Conservation (phyloP, 2,329 filamentous ascomycete genomes). For the Biscogniauxia sp. region DNA sequence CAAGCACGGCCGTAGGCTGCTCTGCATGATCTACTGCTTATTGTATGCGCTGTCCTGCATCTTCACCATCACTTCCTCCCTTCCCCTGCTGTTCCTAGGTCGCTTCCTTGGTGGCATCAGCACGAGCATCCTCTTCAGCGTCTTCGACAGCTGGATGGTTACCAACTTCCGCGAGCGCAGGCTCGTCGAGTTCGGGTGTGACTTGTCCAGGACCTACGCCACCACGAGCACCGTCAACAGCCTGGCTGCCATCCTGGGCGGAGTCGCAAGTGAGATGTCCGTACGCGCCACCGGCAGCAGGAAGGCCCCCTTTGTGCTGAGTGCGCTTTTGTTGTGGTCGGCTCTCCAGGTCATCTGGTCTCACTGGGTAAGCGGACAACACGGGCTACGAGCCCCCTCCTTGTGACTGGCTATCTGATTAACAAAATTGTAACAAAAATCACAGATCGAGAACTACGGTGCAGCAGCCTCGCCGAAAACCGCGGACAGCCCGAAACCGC, state of each 20-base stretch:
- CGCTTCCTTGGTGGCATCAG: slow-evolving; percentile 54
- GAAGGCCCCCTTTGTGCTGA: slow-evolving; percentile 52
- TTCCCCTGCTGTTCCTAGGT: slow-evolving; percentile 49
- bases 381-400: too few relatives aligned
- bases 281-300: slow-evolving; percentile 47
- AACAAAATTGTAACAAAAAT: too few relatives aligned
- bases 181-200: slow-evolving; percentile 38
- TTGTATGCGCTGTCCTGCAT: slow-evolving; percentile 52
- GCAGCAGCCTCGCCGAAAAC: slow-evolving; percentile 10
- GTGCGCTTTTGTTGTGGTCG: slow-evolving; percentile 38
- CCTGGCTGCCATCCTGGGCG: slow-evolving; percentile 52
- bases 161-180: slow-evolving; percentile 49
- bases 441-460: slow-evolving; percentile 29
- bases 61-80: slow-evolving; percentile 44
- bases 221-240: slow-evolving; percentile 53
- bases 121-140: slow-evolving; percentile 56
- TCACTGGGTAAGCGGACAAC: slow-evolving; percentile 43
- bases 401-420: not conserved
- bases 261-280: slow-evolving; percentile 51
- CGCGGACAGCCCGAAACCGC: slow-evolving; percentile 1
- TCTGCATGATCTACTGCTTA: slow-evolving; percentile 53
- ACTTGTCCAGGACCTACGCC: slow-evolving; percentile 46
- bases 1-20: slow-evolving; percentile 47
- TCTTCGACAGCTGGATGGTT: slow-evolving; percentile 61
- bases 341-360: slow-evolving; percentile 46